Evolutionary conservation across 2,329 filamentous ascomycete genomes (phyloP), one percentile per base, ranked within the genome.

Genomic region (Metarhizium robertsii): DNA sequence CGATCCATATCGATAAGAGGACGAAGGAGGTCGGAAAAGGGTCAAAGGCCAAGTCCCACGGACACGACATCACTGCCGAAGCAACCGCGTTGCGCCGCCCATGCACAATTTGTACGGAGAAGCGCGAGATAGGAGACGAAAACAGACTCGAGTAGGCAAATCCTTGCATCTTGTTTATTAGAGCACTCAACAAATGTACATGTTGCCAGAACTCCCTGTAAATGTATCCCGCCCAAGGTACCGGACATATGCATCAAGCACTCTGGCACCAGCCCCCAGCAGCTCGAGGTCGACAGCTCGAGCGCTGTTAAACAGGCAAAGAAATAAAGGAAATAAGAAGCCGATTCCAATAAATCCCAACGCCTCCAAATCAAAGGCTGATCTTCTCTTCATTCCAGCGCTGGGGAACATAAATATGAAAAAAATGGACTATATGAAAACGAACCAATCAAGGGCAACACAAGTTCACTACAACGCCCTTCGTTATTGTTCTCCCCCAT

Each of bases 361-460:
- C 45, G 45, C 45, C 45, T 48, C 45, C 45, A 48, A 29, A 30
- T 34, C 18, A 48, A 48, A 30, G 45, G 45, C 25, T 48, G 14
- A 30, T 30, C 10, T 48, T 13, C 25, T 14, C 18, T 48, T 48
- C 45, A n/a, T 48, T 7, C 25, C 45, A 30, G 20, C 45, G 45
- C 45, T 57, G 45, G 30, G 36, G n/a, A n/a, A 49, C 32, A 34
- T 55, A 47, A 48, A 52, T 47, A 34, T 52, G 50, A 50, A 53
- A 56, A 55, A 60, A 62, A 59, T 59, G 57, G 58, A 58, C 57
- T 25, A 56, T 40, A 55, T 50, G 57, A 61, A 54, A 42, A 51
- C 13, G 30, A 48, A 32, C 20, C 25, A 45, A 48, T 4, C 5
- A 48, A 48, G 14, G 11, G 45, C 4, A 30, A 48, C 7, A n/a